Conservation (phyloP, 2,329 filamentous ascomycete genomes). For the Fusarium gaditjirri region DNA sequence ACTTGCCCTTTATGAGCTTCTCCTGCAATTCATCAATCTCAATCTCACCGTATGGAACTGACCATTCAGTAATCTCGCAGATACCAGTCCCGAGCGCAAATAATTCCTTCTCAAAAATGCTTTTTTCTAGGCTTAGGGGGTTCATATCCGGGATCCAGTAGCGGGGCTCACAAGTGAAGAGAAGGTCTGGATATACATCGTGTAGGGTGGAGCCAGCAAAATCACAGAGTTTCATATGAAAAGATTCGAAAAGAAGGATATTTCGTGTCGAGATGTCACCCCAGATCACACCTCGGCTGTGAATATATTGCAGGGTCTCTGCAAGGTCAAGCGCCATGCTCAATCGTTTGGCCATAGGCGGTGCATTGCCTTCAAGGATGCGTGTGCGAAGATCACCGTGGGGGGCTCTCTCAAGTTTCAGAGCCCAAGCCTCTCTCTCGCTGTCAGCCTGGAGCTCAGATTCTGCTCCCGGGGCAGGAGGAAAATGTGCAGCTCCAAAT, state of each 20-base stretch:
- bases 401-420: neutral
- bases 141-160: neutral
- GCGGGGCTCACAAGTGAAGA: neutral
- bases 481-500: neutral
- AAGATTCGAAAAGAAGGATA: neutral
- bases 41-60: neutral
- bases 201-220: fast-evolving
- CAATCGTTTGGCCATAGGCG: neutral
- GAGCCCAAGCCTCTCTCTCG: neutral
- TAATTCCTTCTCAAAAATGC: neutral
- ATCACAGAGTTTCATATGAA: neutral
- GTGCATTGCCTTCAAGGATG: neutral
- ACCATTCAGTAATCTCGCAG: neutral
- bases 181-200: fast-evolving
- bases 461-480: fast-evolving
- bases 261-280: neutral
- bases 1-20: neutral
- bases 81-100: neutral
- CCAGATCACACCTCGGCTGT: neutral
- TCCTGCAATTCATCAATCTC: neutral
- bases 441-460: fast-evolving
- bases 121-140: neutral
- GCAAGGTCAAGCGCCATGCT: neutral
- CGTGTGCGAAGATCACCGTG: neutral
- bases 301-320: neutral